Percentiles rank a stretch among this genome's conserved stretches.
Evolutionary conservation across 2,329 filamentous ascomycete genomes (phyloP).

Genomic region (Penicillium polonicum): DNA sequence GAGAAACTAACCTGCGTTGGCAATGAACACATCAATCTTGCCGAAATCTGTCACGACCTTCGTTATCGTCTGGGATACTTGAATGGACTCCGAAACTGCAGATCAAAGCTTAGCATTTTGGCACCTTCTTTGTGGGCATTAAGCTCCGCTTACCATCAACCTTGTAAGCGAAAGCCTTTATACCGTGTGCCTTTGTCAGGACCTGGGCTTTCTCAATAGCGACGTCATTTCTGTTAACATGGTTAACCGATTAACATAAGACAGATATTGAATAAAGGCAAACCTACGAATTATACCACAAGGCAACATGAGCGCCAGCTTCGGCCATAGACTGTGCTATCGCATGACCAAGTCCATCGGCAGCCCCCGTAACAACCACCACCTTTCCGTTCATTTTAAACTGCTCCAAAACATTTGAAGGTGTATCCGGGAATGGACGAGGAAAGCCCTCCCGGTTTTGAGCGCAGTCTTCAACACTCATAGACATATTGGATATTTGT

Average conservation of each 20-base stretch:
- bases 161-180: slow-evolving; percentile 46
- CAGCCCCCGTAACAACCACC: slow-evolving; percentile 47
- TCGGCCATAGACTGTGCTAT: slow-evolving; percentile 50
- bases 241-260: background rate
- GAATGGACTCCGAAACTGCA: slow-evolving; percentile 44
- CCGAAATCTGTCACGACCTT: slow-evolving; percentile 44
- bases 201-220: slow-evolving; percentile 40
- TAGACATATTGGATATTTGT: slow-evolving; percentile 37
- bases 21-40: slow-evolving; percentile 46
- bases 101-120: background rate
- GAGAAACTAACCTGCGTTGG: slow-evolving; percentile 41
- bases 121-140: background rate
- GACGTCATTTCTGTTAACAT: slow-evolving; percentile 26
- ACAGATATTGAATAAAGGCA: background rate
- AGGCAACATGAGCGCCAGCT: slow-evolving; percentile 44
- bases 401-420: slow-evolving; percentile 48
- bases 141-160: slow-evolving; percentile 38
- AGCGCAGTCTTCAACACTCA: slow-evolving; percentile 35
- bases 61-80: slow-evolving; percentile 36
- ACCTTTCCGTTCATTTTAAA: slow-evolving; percentile 43
- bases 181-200: slow-evolving; percentile 33
- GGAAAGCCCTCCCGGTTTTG: slow-evolving; percentile 37
- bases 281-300: slow-evolving; percentile 43
- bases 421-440: slow-evolving; percentile 41
- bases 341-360: slow-evolving; percentile 48